Conservation (phyloP, 2,329 filamentous ascomycete species). For the Chaetomium olivaceum region DNA sequence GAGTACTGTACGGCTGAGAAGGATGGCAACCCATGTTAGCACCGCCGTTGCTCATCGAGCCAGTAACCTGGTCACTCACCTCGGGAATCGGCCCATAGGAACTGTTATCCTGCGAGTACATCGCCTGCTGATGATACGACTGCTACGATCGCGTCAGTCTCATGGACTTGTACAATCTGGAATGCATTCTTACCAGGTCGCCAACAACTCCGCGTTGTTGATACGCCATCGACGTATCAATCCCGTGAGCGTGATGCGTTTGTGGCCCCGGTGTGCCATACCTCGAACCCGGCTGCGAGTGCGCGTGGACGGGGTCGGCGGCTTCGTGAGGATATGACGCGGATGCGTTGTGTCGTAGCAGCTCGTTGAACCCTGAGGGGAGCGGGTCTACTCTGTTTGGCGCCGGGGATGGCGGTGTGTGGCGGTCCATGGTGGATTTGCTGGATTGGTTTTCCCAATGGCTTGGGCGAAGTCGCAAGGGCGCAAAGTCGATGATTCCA, state of each 20-base stretch:
- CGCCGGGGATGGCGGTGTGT: constrained; percentile 49
- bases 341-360: constrained; percentile 47
- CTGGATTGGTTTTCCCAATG: not conserved
- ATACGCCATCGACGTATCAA: constrained; percentile 38
- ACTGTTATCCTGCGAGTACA: constrained; percentile 31
- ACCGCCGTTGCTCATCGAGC: not conserved
- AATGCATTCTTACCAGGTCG: constrained; percentile 25
- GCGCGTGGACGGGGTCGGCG: constrained; percentile 36
- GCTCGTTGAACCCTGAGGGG: constrained; percentile 46
- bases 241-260: constrained; percentile 31
- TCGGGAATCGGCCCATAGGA: constrained; percentile 35
- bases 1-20: constrained; percentile 50
- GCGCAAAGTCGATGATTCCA: not conserved
- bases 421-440: constrained; percentile 40
- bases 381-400: constrained; percentile 43
- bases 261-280: constrained; percentile 44
- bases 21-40: constrained; percentile 12
- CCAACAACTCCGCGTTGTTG: constrained; percentile 29
- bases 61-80: constrained; percentile 22
- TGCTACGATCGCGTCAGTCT: constrained; percentile 26
- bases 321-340: constrained; percentile 34
- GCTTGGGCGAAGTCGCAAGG: not conserved
- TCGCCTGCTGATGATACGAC: constrained; percentile 28
- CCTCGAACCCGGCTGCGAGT: constrained; percentile 42
- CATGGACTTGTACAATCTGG: not conserved